Base-by-base conservation (phyloP, 148 eudicot genomes). In the Tetragonia tetragonoides region DNA sequence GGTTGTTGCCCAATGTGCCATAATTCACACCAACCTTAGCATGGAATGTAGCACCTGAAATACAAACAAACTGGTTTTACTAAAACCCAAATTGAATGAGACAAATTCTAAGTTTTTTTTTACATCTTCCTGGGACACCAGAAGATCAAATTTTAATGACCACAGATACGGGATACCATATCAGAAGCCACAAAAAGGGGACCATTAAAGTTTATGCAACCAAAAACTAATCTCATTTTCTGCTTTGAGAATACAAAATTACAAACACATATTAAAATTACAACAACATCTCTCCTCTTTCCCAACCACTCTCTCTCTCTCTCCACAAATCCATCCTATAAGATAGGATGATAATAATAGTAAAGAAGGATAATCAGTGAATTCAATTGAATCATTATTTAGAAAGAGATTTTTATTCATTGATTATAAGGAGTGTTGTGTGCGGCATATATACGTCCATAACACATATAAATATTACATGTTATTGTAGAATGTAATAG, bases 1-100 rank as follows among this genome's bases (percentile, higher is more conserved):
- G 87, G 80, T 95, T 89, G 91, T 95, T 86, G 2, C 97, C 98
- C 18, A 93, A 83, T 74, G 88, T 88, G 40, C 98, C 98, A 82
- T 93, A 93, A 81, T 85, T 85, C 34, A 85, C 74, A 82, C 87
- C 87, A 54, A 85, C 82, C 73, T 82, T 80, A 21, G 85, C 79
- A 68, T 72, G 59, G 63, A 79, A 79, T 76, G 77, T 53, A 51
- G 84, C 91, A 83, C 83, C 93, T 91, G 84, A 72, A 79, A 78
- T 54, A 37, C 16, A 61, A 6, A 66, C 64, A 81, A 77, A 44
- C 66, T 60, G 72, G 11, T 68, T 28, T 34, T 74, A 5, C 24
- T 61, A 7, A 21, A 51, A 24, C 40, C 17, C 6, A 70, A 20
- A 17, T 59, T 59, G 62, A 3, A 59, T 59, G 21, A 59, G 6